These are phyloP conservation scores for Triadica sebifera DNA, from an alignment of 345 rosid genomes.

Conservation along the genomic window DNA sequence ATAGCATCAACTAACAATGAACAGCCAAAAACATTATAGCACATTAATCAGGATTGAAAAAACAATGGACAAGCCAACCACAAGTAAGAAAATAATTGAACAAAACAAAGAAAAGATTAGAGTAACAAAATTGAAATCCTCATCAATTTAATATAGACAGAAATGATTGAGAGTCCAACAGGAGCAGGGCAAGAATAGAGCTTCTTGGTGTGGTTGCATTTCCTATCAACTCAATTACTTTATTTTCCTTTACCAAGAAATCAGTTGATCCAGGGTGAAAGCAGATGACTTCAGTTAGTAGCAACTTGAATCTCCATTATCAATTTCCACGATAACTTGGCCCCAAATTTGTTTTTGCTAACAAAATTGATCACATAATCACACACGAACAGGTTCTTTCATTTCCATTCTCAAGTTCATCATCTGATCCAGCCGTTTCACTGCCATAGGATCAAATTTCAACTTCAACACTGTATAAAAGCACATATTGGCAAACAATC, in stretches of 20 bases:
- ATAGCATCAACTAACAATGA: neutral
- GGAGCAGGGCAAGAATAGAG: slow-evolving; percentile 17
- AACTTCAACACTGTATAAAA: slow-evolving; percentile 12
- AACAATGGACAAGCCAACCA: slow-evolving; percentile 10
- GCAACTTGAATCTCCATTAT: slow-evolving; percentile 9
- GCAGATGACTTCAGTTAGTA: slow-evolving; percentile 18
- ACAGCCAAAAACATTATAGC: slow-evolving; percentile 8
- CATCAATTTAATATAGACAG: slow-evolving; percentile 33
- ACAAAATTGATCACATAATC: slow-evolving; percentile 44
- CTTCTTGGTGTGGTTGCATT: slow-evolving; percentile 21
- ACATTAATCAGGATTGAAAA: slow-evolving; percentile 5
- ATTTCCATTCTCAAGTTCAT: slow-evolving; percentile 48
- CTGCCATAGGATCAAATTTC: slow-evolving; percentile 38
- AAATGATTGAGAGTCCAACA: slow-evolving; percentile 33
- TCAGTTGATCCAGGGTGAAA: slow-evolving; percentile 17
- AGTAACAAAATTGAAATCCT: slow-evolving; percentile 47
- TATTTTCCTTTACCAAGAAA: slow-evolving; percentile 15
- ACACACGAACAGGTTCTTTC: slow-evolving; percentile 60
- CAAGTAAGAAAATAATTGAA: slow-evolving; percentile 22
- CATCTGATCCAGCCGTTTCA: slow-evolving; percentile 57
- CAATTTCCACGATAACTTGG: slow-evolving; percentile 1
- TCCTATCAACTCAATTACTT: slow-evolving; percentile 7
- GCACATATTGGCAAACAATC: no score
- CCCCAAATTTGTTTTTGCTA: neutral
- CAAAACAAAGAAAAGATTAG: slow-evolving; percentile 23